Evolutionary conservation across 1,284 basidiomycete genomes (phyloP).

Genomic region (Ustanciosporium gigantosporum): DNA sequence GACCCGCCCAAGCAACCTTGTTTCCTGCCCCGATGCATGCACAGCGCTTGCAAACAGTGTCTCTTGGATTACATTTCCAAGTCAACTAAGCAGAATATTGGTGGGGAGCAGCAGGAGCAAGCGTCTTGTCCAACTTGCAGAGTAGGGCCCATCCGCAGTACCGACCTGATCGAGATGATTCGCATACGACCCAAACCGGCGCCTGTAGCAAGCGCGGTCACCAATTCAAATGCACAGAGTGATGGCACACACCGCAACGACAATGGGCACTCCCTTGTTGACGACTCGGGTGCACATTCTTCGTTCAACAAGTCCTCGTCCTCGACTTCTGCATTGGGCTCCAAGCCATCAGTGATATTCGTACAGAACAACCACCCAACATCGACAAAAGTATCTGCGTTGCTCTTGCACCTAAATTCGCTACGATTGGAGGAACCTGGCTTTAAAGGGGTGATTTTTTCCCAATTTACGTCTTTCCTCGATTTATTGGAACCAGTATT

Average conservation of each 20-base stretch:
- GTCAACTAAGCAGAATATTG: conserved; percentile 70
- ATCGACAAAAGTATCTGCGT: conserved; percentile 82
- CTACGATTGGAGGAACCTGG: conserved; percentile 63
- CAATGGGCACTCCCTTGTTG: too few relatives aligned
- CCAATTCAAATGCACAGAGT: not conserved
- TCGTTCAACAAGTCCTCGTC: too few relatives aligned
- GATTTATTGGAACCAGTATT: conserved; percentile 53
- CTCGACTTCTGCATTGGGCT: too few relatives aligned
- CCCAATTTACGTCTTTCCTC: conserved; percentile 63
- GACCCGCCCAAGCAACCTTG: conserved; percentile 39
- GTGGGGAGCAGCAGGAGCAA: too few relatives aligned
- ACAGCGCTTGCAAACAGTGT: conserved; percentile 74
- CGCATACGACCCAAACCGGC: conserved; percentile 51
- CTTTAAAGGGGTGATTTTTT: conserved; percentile 62
- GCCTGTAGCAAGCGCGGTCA: too few relatives aligned
- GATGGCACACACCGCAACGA: too few relatives aligned
- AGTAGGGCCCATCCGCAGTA: conserved; percentile 63
- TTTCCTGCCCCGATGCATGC: conserved; percentile 61
- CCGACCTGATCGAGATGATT: conserved; percentile 66
- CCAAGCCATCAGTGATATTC: conserved; percentile 10
- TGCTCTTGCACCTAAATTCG: conserved; percentile 71
- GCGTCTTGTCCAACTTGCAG: conserved; percentile 61
- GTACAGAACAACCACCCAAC: conserved; percentile 78
- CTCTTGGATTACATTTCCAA: conserved; percentile 71
- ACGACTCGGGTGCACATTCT: too few relatives aligned